Evolutionary conservation across 768 basidiomycete genomes (phyloP), one percentile per base, ranked within the genome.

Genomic region (Boletus bicolor): DNA sequence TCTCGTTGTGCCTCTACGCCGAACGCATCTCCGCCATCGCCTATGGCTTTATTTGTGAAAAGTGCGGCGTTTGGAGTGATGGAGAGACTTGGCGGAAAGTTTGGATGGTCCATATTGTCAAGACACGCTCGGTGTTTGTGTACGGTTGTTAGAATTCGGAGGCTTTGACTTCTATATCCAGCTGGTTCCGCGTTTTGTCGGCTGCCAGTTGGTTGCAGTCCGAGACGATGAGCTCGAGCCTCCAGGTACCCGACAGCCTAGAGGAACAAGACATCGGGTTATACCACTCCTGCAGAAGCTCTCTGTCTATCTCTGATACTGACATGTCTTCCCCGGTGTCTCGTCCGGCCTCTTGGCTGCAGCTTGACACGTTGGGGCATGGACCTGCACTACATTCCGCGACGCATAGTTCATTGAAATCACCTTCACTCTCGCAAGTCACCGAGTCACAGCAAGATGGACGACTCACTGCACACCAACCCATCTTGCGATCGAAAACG

Each of bases 401-500:
- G 14, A 37, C 30, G 1, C 51, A 53, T 12, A 54, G 53, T 24
- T 35, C 65, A 7, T 54, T 73, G 8, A 73, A 68, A 47, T 75
- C 76, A 0, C 62, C 73, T 1, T 77, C 76, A 5, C 64, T 73
- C 24, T 69, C 71, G 2, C 68, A 70, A 24, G 60, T 73, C 14
- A 48, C 55, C 5, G 58, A 71, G 21, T 53, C 51, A 11, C 56
- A 59, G 30, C 54, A 59, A 14, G 61, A 60, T 4, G 57, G 50
- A 46, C 53, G 49, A 17, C 57, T 58, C 28, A 28, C 37, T 35
- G 44, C 36, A 51, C 58, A 64, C 15, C 65, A 72, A 41, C 63
- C 67, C 0, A 35, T 80, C 9, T 68, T 75, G 24, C 75, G 81
- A 19, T 81, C 82, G 11, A 74, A 67, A 48, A 82, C 82, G 2